These are phyloP conservation scores for Angophora floribunda DNA, from an alignment of 345 rosid genomes.

Conservation along the genomic window DNA sequence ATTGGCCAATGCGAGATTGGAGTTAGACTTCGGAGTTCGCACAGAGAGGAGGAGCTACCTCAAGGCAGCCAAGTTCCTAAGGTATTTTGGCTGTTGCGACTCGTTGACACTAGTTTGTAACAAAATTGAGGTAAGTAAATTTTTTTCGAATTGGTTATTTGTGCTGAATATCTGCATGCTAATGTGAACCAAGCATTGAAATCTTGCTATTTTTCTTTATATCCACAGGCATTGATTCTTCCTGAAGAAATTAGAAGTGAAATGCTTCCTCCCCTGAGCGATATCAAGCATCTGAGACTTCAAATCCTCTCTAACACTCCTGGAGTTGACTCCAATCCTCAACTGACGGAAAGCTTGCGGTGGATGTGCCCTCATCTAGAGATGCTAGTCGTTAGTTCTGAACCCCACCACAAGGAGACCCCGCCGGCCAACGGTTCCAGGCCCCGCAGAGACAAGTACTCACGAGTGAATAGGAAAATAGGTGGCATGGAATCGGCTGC, in stretches of 20 bases:
- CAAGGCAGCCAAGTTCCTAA: neutral
- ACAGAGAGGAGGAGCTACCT: neutral
- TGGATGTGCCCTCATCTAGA: neutral
- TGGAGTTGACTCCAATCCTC: neutral
- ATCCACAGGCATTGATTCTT: neutral
- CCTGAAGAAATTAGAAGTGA: neutral
- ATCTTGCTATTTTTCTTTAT: neutral
- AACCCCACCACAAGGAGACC: rapidly evolving
- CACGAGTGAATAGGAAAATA: neutral
- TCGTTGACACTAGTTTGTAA: neutral
- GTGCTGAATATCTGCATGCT: neutral
- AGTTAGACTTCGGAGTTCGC: neutral
- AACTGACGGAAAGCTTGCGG: neutral
- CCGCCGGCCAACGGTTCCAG: rapidly evolving
- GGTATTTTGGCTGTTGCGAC: neutral
- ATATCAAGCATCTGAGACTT: neutral
- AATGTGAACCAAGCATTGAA: neutral
- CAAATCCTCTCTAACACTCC: neutral
- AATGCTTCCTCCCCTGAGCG: neutral
- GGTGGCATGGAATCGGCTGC: rapidly evolving
- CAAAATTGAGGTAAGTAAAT: neutral
- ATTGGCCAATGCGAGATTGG: neutral
- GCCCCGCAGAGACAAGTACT: neutral
- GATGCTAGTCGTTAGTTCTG: neutral
- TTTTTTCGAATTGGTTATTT: neutral